These are phyloP conservation scores for Dovyalis caffra DNA, from an alignment of 345 rosid species.

Conservation along the genomic window DNA sequence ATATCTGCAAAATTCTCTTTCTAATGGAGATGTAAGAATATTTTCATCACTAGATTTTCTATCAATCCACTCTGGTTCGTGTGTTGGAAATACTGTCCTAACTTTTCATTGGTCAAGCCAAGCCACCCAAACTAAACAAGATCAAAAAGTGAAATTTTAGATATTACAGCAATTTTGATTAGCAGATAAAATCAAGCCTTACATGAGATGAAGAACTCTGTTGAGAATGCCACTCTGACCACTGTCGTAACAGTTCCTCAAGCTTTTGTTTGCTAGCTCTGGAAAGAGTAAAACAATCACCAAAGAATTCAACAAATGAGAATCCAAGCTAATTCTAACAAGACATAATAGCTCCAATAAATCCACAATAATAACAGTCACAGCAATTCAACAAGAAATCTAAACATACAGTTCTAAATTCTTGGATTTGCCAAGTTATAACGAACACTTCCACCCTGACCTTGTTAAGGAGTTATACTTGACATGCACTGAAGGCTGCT, in stretches of 20 bases:
- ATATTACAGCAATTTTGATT: not conserved
- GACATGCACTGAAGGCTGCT: conserved; percentile 77
- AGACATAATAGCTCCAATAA: not conserved
- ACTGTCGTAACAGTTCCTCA: conserved; percentile 72
- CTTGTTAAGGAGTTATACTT: conserved; percentile 69
- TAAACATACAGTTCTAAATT: conserved; percentile 8
- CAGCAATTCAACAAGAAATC: conserved; percentile 8
- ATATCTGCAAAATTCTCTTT: not conserved
- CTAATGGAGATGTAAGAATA: not conserved
- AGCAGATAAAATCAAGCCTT: conserved; percentile 12
- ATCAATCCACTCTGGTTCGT: not conserved
- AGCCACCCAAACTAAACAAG: not conserved
- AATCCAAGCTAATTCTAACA: conserved; percentile 12
- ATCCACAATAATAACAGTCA: not conserved
- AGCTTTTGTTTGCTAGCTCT: conserved; percentile 89
- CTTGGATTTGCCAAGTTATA: conserved; percentile 3
- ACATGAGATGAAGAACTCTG: conserved; percentile 50
- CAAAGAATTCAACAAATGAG: conserved; percentile 10
- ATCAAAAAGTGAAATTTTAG: not conserved
- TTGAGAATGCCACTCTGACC: conserved; percentile 94
- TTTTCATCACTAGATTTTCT: not conserved
- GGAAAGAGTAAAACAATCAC: conserved; percentile 22
- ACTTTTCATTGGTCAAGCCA: not conserved
- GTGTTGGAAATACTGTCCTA: not conserved
- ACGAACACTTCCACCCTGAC: conserved; percentile 41